Percentiles rank a stretch among this genome's conserved stretches.
Evolutionary conservation across 495 filamentous ascomycete genomes (phyloP).

Genomic region (Trichoderma gamsii): DNA sequence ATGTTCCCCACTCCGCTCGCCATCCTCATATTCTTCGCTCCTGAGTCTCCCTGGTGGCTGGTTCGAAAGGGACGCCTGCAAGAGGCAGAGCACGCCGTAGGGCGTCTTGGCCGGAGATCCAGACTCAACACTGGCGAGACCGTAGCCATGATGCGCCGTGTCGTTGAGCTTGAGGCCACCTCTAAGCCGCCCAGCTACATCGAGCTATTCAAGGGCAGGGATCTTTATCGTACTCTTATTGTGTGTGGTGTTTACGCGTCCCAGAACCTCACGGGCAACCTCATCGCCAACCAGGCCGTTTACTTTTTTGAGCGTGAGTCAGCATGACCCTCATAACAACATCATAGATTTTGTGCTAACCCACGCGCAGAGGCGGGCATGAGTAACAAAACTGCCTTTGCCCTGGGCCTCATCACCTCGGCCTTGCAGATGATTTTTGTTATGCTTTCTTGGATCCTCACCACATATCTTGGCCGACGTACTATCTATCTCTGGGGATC

Average conservation of each 20-base stretch:
- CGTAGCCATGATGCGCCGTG: slow-evolving; percentile 34
- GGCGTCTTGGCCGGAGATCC: slow-evolving; percentile 30
- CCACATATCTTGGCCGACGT: slow-evolving; percentile 4
- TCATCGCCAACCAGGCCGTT: slow-evolving; percentile 36
- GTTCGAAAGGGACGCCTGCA: slow-evolving; percentile 38
- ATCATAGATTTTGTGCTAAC: not conserved
- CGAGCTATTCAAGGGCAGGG: slow-evolving; percentile 41
- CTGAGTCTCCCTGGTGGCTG: slow-evolving; percentile 47
- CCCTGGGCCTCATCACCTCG: slow-evolving; percentile 45
- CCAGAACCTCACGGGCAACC: slow-evolving; percentile 32
- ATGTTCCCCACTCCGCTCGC: slow-evolving; percentile 41
- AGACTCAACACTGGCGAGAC: slow-evolving; percentile 31
- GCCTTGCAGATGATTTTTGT: slow-evolving; percentile 47
- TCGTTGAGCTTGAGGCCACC: slow-evolving; percentile 24
- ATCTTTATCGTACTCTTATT: slow-evolving; percentile 43
- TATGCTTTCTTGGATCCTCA: slow-evolving; percentile 44
- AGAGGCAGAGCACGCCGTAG: slow-evolving; percentile 33
- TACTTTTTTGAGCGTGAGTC: slow-evolving; percentile 32
- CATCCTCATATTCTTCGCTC: slow-evolving; percentile 36
- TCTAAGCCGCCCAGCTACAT: slow-evolving; percentile 26
- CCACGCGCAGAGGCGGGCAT: slow-evolving; percentile 29
- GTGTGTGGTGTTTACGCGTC: slow-evolving; percentile 41
- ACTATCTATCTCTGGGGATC: slow-evolving; percentile 41
- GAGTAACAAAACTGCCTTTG: slow-evolving; percentile 29
- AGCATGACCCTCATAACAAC: not conserved